Evolutionary conservation across 345 rosid species (phyloP).

Genomic region (Pistacia atlantica): DNA sequence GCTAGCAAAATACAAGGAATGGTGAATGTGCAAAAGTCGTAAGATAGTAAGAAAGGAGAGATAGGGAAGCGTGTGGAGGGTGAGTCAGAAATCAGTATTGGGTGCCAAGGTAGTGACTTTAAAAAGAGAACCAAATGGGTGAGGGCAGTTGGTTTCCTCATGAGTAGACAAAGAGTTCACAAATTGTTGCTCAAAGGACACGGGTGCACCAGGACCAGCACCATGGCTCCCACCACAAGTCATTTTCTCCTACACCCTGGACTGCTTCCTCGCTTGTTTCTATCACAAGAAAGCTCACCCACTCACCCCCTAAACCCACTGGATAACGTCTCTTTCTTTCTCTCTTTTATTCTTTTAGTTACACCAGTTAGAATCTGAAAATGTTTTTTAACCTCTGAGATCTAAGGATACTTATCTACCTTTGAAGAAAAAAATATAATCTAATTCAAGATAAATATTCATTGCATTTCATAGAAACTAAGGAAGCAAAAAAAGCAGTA

Average conservation of each 20-base stretch:
- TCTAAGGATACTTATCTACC: not conserved
- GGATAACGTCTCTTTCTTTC: slow-evolving; percentile 9
- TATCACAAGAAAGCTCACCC: slow-evolving; percentile 11
- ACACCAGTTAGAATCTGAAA: not conserved
- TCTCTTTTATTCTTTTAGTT: too few species aligned
- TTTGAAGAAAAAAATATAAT: not conserved
- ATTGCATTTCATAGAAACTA: not conserved
- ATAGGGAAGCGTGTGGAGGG: slow-evolving; percentile 32
- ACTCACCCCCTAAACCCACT: not conserved
- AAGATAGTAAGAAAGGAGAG: not conserved
- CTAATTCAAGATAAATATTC: not conserved
- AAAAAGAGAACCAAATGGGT: slow-evolving; percentile 17
- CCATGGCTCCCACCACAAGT: slow-evolving; percentile 4
- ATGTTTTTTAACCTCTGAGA: not conserved
- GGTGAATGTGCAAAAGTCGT: not conserved
- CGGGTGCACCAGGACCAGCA: slow-evolving; percentile 1
- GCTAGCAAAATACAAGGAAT: slow-evolving; percentile 7
- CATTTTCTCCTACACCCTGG: slow-evolving; percentile 19
- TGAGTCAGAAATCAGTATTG: slow-evolving; percentile 44
- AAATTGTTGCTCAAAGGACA: slow-evolving; percentile 2
- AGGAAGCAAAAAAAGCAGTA: too few species aligned
- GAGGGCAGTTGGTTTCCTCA: slow-evolving; percentile 23
- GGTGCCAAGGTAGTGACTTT: slow-evolving; percentile 7
- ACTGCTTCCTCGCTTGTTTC: slow-evolving; percentile 16
- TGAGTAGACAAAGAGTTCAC: slow-evolving; percentile 24